Percentiles rank a stretch among this genome's conserved stretches.
phyloP scores from a whole-genome alignment of 768 basidiomycete genomes.

The Collybia sordida region DNA sequence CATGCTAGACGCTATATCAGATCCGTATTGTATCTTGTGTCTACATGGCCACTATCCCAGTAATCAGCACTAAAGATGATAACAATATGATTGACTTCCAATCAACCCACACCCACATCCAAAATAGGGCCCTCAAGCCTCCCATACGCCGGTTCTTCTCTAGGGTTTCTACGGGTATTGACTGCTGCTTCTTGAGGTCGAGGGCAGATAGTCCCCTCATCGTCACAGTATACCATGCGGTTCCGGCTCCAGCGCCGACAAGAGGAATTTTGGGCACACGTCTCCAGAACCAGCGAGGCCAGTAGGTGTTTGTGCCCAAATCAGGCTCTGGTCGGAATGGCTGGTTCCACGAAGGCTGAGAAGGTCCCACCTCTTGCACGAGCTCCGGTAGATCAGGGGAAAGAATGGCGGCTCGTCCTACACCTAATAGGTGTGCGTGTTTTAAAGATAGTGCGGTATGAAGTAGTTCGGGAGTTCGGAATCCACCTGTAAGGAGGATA shows the following conservation, averaged over 20 bases:
- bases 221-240: conserved; percentile 68
- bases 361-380: conserved; percentile 24
- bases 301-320: conserved; percentile 16
- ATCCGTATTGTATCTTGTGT: too few species aligned
- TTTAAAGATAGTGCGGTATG: conserved; percentile 46
- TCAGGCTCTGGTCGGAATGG: conserved; percentile 42
- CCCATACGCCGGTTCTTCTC: conserved; percentile 21
- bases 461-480: conserved; percentile 59
- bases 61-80: neutral
- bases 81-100: neutral
- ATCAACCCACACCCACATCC: conserved; percentile 49
- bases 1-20: too few species aligned
- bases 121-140: conserved; percentile 34
- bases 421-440: conserved; percentile 75
- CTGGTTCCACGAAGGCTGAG: conserved; percentile 16
- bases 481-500: conserved; percentile 80
- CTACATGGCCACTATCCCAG: neutral
- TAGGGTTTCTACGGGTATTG: too few species aligned
- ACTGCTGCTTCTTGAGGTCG: too few species aligned
- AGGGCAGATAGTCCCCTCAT: conserved; percentile 49
- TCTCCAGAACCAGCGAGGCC: conserved; percentile 24
- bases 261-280: conserved; percentile 50
- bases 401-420: conserved; percentile 67
- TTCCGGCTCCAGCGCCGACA: conserved; percentile 59
- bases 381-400: conserved; percentile 58